Base-by-base conservation (phyloP, 2,329 filamentous ascomycete genomes). In the Exophiala aquamarina region DNA sequence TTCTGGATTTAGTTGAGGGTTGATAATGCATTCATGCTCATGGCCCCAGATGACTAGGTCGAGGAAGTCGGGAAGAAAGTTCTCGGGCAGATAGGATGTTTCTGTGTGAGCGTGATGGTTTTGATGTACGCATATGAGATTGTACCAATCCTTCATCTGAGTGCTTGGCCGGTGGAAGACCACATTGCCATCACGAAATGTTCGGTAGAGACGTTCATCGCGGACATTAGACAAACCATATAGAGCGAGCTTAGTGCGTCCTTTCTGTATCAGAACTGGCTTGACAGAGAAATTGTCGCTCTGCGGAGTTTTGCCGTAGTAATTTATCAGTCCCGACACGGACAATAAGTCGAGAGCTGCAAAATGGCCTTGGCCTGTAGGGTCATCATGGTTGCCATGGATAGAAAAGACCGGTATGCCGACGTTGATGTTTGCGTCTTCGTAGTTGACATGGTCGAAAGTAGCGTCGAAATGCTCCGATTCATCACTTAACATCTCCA, bases 391-490 rank as follows among this genome's bases (percentile, higher is more conserved):
- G 62, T 98, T 98, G 36, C 93, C 93, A 61, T 98, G 94, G 32
- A 98, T 98, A 1, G 92, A 95, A 65, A 98, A 98, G 20, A 98
- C 90, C 0, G 93, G 93, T 46, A 97, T 96, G 1, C 91, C 89
- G 51, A 98, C 83, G 61, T 98, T 98, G 68, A 98, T 96, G 60
- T 98, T 89, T 18, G 89, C 83, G 61, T 98, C 93, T 68, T 97
- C 90, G 69, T 98, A 98, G 69, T 98, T 98, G 69, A 95, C 92
- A 66, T 96, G 87, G 40, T 89, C 85, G 63, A 96, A 95, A 0
- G 89, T 84, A 5, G 87, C 87, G 52, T 89, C 86, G 60, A 98
- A 96, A 54, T 92, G 88, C 61, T 95, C 87, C 58, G 84, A 89
- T 6, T 89, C 89, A 67, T 98, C 93, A 63, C 90, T 95, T 35